Conservation (phyloP, 2,329 filamentous ascomycete species). For the Pleomassaria siparia region DNA sequence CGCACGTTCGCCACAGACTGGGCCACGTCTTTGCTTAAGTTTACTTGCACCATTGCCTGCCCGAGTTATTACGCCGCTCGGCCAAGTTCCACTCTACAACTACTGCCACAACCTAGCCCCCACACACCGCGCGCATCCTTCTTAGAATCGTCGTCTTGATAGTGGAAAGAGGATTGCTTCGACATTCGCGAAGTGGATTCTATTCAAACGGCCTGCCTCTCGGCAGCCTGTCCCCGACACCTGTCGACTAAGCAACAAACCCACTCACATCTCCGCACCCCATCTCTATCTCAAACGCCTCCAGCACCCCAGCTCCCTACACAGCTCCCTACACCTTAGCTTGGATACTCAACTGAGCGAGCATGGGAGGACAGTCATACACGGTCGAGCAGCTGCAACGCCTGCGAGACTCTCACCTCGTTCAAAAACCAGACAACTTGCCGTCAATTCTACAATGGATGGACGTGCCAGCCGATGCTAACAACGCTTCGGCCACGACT, state of each 20-base stretch:
- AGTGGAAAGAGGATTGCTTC: slow-evolving; percentile 15
- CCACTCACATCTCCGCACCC: slow-evolving; percentile 7
- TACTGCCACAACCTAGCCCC: background rate
- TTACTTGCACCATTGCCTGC: background rate
- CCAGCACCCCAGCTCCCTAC: slow-evolving; percentile 3
- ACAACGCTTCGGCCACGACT: slow-evolving; percentile 17
- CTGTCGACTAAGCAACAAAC: slow-evolving; percentile 9
- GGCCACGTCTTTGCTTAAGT: slow-evolving; percentile 3
- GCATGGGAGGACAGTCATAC: slow-evolving; percentile 55
- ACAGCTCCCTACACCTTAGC: no score
- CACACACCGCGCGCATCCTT: slow-evolving; percentile 16
- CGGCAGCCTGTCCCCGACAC: slow-evolving; percentile 17
- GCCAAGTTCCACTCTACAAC: background rate
- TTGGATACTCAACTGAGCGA: slow-evolving; percentile 9
- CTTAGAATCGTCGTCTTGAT: slow-evolving; percentile 11
- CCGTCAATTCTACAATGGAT: slow-evolving; percentile 94
- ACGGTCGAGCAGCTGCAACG: slow-evolving; percentile 73
- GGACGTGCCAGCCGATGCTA: slow-evolving; percentile 62
- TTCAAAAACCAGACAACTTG: slow-evolving; percentile 74
- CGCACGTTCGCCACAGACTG: slow-evolving; percentile 3
- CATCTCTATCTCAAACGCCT: slow-evolving; percentile 9
- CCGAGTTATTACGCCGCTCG: background rate
- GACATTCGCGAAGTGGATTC: slow-evolving; percentile 20
- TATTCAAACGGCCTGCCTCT: slow-evolving; percentile 17
- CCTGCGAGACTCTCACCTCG: slow-evolving; percentile 80